Conservation (phyloP, 768 basidiomycete genomes). For the Pleurotus pulmonarius region DNA sequence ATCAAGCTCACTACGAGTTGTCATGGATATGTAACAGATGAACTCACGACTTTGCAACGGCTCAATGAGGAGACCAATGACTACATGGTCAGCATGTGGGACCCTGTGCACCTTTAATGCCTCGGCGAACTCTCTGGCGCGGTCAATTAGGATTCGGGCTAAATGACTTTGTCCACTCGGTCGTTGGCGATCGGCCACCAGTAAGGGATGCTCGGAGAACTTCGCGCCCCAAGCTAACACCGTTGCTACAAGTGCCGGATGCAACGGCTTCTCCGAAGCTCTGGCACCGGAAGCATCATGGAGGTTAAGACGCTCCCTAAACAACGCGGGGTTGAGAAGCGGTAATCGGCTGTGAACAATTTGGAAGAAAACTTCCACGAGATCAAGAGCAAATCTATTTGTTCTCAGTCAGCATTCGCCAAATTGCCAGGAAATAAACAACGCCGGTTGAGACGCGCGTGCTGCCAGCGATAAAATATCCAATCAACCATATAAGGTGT, state of each 20-base stretch:
- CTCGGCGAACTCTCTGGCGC: slow-evolving; percentile 85
- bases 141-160: slow-evolving; percentile 72
- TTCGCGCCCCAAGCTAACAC: slow-evolving; percentile 91
- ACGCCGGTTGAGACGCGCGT: neutral
- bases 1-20: slow-evolving; percentile 11
- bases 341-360: slow-evolving; percentile 87
- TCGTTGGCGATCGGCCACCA: slow-evolving; percentile 72
- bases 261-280: slow-evolving; percentile 38
- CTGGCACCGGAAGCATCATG: slow-evolving; percentile 23
- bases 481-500: slow-evolving; percentile 1
- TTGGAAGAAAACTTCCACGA: slow-evolving; percentile 94
- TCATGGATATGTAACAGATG: slow-evolving; percentile 9
- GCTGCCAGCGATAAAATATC: neutral
- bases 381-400: slow-evolving; percentile 82
- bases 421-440: too few species aligned
- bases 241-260: slow-evolving; percentile 78
- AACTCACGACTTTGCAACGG: slow-evolving; percentile 83
- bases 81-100: slow-evolving; percentile 75
- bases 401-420: too few species aligned
- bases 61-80: slow-evolving; percentile 79
- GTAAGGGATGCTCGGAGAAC: slow-evolving; percentile 87
- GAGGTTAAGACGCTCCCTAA: slow-evolving; percentile 67
- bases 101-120: slow-evolving; percentile 82
- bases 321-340: slow-evolving; percentile 78
- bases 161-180: slow-evolving; percentile 71